Base-by-base conservation (phyloP, 2,329 filamentous ascomycete species). In the Lachnellula willkommii region DNA sequence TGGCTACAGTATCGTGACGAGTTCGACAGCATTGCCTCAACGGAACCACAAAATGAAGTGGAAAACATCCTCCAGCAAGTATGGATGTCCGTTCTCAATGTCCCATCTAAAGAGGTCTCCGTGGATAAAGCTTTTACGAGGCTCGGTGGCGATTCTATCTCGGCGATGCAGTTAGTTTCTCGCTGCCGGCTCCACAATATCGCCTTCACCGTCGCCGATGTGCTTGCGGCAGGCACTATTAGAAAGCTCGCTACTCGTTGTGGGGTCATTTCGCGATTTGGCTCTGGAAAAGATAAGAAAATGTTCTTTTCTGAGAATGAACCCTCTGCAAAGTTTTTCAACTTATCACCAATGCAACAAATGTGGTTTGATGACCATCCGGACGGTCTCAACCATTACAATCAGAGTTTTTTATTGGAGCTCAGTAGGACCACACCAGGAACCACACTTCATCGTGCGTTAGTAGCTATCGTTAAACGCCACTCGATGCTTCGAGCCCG, bases 81-180 rank as follows among this genome's bases (percentile, higher is more conserved):
- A 11, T 37, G 15, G 15, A 37, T 11, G 35, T 37, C 35, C 15
- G 15, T 37, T 15, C 35, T 37, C 3, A 37, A 37, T 15, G 11
- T 37, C 9, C 6, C 35, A 37, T 11, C 35, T 15, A 11, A 37
- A 37, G 35, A 37, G 15, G 35, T 15, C 35, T 37, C 35, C 17
- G 28, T 49, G 17, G 12, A 49, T 22, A 28, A 32, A 57, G 59
- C 20, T 43, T 75, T 77, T 49, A 66, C 74, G 15, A 60, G 61
- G 4, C 63, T 75, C 0, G 74, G 75, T 3, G 75, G 75, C 2
- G 74, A 77, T 46, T 76, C 74, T 9, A 76, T 77, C 35, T 63
- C 66, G 5, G 73, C 74, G 1, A 77, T 77, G 66, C 68, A 71
- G 11, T 64, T 75, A 22, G 76, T 79, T 66, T 71, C 2, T 74